A percentile compares a stretch with the other conserved stretches of the same genome.
These are phyloP conservation scores for Pseudogymnoascus sp. DNA, from an alignment of 2,329 filamentous ascomycete genomes.

Conservation along the genomic window DNA sequence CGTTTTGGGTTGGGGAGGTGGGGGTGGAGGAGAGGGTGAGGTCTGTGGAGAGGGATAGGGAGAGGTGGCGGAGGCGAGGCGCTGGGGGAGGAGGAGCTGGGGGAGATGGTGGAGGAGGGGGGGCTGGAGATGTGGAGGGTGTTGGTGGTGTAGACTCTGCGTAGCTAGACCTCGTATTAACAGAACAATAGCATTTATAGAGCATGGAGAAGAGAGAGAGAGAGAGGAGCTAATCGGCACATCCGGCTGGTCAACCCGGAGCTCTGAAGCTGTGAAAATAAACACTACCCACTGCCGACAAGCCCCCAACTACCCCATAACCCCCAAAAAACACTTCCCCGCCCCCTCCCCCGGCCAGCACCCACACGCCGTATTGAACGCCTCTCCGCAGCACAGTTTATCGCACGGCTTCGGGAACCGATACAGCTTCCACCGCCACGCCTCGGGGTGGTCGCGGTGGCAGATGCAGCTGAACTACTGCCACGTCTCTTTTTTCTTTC, in stretches of 20 bases:
- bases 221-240: neutral
- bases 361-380: neutral
- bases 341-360: neutral
- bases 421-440: neutral
- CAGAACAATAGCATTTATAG: too few species aligned
- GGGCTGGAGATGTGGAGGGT: neutral
- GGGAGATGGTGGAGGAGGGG: neutral
- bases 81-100: neutral
- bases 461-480: neutral
- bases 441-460: neutral
- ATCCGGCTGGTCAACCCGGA: neutral
- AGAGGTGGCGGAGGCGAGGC: neutral
- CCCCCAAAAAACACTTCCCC: neutral
- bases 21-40: too few species aligned
- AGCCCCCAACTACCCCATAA: neutral
- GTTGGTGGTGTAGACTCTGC: neutral
- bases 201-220: too few species aligned
- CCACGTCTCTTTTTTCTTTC: neutral
- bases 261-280: too few species aligned
- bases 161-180: neutral
- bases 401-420: neutral
- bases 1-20: neutral
- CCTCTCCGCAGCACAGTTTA: neutral
- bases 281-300: neutral
- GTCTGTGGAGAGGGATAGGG: too few species aligned